phyloP scores from a whole-genome alignment of 106 monocot genomes.

The Allium sativum region DNA sequence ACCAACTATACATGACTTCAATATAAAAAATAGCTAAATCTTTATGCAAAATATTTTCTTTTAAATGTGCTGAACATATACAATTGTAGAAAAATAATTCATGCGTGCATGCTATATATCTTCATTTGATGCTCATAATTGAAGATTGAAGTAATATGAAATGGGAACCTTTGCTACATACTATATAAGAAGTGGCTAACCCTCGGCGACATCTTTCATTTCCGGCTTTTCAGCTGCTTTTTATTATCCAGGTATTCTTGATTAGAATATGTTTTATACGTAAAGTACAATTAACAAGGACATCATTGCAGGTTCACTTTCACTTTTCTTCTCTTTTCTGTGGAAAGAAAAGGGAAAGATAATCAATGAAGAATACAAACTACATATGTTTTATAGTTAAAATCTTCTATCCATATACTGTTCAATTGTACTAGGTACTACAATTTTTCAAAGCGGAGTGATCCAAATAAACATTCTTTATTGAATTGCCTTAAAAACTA shows the following conservation, averaged over 20 bases:
- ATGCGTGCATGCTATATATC: too few species aligned
- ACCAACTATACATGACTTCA: too few species aligned
- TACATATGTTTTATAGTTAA: neutral
- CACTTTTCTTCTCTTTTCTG: constrained; percentile 8
- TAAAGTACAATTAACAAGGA: neutral
- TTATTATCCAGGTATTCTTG: neutral
- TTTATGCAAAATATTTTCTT: too few species aligned
- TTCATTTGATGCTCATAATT: too few species aligned
- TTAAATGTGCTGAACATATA: too few species aligned
- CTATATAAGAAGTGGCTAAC: constrained; percentile 48
- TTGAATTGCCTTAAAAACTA: neutral
- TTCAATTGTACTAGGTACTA: neutral
- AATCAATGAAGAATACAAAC: neutral
- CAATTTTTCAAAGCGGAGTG: neutral
- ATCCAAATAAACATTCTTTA: neutral
- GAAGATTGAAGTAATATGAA: constrained; percentile 5
- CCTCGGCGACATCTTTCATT: neutral
- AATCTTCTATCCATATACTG: neutral
- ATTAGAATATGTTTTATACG: too few species aligned
- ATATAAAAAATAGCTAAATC: too few species aligned
- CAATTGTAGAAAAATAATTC: too few species aligned
- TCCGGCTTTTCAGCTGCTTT: neutral
- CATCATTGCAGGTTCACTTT: constrained; percentile 4
- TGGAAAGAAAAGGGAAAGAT: constrained; percentile 2
- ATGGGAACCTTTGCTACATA: constrained; percentile 49